Evolutionary conservation across 2,329 filamentous ascomycete species (phyloP).

Genomic region (Diaporthe helianthi): DNA sequence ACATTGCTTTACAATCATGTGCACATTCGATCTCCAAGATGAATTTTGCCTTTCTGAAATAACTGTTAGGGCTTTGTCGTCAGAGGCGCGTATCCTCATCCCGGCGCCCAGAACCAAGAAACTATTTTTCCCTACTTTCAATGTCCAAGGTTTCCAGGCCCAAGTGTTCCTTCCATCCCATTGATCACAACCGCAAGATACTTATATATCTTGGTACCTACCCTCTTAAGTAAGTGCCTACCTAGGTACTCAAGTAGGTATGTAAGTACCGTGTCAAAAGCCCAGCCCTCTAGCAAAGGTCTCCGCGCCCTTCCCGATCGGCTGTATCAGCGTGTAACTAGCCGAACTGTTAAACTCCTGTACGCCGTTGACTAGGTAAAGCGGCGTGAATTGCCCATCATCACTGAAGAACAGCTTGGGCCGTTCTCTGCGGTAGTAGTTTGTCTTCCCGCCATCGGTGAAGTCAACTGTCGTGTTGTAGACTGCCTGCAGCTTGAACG

Average conservation of each 20-base stretch:
- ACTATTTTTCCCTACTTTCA: not conserved
- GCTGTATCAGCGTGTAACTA: constrained; percentile 27
- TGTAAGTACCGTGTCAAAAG: not conserved
- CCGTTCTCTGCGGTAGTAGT: constrained; percentile 53
- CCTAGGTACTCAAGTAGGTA: too few relatives aligned
- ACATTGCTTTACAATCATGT: not conserved
- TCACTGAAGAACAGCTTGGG: constrained; percentile 57
- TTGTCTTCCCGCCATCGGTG: constrained; percentile 48
- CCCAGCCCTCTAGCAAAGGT: not conserved
- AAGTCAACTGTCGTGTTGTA: constrained; percentile 39
- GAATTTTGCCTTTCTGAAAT: not conserved
- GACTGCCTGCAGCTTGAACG: constrained; percentile 18
- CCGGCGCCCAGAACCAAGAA: too few relatives aligned
- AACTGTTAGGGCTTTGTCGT: too few relatives aligned
- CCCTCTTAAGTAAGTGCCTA: too few relatives aligned
- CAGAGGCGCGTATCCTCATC: not conserved
- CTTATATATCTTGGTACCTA: too few relatives aligned
- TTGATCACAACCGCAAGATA: not conserved
- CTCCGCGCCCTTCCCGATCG: constrained; percentile 8
- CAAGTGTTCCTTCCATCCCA: not conserved
- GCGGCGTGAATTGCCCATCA: constrained; percentile 52
- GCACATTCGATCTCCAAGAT: not conserved
- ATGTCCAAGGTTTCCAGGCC: not conserved
- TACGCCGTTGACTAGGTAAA: constrained; percentile 56
- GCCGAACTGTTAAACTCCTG: constrained; percentile 17